Conservation (phyloP, 139 green algal genomes). For the Pedinophyceae sp. region DNA sequence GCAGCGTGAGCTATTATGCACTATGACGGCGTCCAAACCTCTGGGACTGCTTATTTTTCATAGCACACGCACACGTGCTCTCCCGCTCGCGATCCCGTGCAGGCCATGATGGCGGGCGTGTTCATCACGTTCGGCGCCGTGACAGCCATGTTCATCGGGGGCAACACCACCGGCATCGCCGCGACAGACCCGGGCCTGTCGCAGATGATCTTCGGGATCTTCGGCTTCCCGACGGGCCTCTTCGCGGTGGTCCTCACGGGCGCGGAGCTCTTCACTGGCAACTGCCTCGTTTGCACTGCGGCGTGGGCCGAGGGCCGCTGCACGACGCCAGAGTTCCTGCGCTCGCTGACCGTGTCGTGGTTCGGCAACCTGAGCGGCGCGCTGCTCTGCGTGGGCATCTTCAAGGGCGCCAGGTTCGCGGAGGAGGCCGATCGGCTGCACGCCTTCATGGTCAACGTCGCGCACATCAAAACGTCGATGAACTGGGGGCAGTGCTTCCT, state of each 20-base stretch:
- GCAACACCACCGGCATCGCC: constrained; percentile 13
- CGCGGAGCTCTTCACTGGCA: constrained; percentile 75
- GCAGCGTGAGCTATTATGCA: too few relatives aligned
- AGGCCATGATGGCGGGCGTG: constrained; percentile 18
- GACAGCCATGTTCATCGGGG: constrained; percentile 29
- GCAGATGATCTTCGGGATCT: constrained; percentile 18
- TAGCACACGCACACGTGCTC: too few relatives aligned
- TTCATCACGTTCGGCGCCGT: constrained; percentile 55
- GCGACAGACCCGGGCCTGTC: constrained; percentile 27
- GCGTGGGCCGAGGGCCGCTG: too few relatives aligned
- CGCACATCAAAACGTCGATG: too few relatives aligned
- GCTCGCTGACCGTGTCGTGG: constrained; percentile 38
- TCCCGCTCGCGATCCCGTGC: too few relatives aligned
- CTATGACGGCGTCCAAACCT: too few relatives aligned
- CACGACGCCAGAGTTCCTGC: too few relatives aligned
- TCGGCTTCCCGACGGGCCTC: constrained; percentile 9
- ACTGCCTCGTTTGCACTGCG: constrained; percentile 45
- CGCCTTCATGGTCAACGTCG: too few relatives aligned
- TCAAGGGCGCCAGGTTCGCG: too few relatives aligned
- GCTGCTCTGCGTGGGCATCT: constrained; percentile 34
- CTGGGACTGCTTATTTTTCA: too few relatives aligned
- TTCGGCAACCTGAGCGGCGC: constrained; percentile 70
- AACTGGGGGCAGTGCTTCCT: too few relatives aligned
- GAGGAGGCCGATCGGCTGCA: too few relatives aligned
- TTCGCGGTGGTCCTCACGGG: constrained; percentile 24